These are phyloP conservation scores for Cutaneotrichosporon cyanovorans DNA, from an alignment of 1,284 basidiomycete species.

Conservation along the genomic window DNA sequence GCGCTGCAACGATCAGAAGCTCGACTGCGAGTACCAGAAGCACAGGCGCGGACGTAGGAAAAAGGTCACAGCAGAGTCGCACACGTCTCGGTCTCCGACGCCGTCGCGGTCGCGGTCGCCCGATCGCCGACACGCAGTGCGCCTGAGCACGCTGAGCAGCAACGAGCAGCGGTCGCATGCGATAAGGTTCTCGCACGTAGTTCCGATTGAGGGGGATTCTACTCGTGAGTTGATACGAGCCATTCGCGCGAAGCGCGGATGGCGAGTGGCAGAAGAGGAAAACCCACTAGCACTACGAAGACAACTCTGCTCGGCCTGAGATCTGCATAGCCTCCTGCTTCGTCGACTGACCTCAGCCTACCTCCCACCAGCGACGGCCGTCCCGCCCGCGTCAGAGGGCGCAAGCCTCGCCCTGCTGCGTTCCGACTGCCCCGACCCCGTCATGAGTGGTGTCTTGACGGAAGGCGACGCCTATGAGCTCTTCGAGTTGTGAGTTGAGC, in stretches of 20 bases:
- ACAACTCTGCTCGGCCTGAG: no score
- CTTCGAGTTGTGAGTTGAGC: slow-evolving; percentile 37
- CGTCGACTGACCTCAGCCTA: slow-evolving; percentile 6
- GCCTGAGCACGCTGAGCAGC: background rate
- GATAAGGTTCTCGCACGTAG: slow-evolving; percentile 25
- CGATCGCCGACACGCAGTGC: background rate
- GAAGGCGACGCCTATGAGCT: slow-evolving; percentile 30
- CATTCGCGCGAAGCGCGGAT: no score
- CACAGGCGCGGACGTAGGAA: slow-evolving; percentile 21
- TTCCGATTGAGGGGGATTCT: slow-evolving; percentile 25
- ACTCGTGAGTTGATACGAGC: slow-evolving; percentile 21
- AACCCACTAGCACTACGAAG: no score
- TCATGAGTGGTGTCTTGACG: slow-evolving; percentile 29
- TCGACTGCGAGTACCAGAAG: slow-evolving; percentile 27
- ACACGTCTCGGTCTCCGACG: background rate
- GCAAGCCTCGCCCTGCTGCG: slow-evolving; percentile 4
- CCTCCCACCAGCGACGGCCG: slow-evolving; percentile 7
- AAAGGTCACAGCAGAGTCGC: slow-evolving; percentile 12
- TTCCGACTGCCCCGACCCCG: slow-evolving; percentile 27
- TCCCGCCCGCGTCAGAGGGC: background rate
- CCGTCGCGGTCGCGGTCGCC: slow-evolving; percentile 5
- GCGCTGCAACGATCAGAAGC: slow-evolving; percentile 19
- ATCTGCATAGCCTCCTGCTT: no score
- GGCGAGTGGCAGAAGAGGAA: no score
- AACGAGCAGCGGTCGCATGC: background rate